Percentiles rank a stretch among this genome's conserved stretches.
Conservation (phyloP, 768 basidiomycete genomes). For the Suillus paluster region DNA sequence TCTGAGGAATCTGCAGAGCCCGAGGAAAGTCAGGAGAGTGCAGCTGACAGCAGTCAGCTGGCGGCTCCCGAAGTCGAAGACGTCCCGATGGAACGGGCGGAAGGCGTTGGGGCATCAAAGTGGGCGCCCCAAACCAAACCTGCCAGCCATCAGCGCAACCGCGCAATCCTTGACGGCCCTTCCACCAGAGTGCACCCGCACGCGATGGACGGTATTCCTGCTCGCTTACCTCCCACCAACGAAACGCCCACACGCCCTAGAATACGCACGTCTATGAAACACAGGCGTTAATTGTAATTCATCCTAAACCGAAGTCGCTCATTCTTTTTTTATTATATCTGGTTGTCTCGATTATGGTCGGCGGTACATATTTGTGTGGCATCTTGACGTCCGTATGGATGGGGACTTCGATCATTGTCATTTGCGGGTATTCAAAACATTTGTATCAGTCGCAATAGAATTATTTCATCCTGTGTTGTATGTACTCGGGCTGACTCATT, state of each 20-base stretch:
- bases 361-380: slow-evolving; percentile 4
- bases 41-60: slow-evolving; percentile 26
- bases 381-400: slow-evolving; percentile 6
- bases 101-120: slow-evolving; percentile 31
- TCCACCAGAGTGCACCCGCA: slow-evolving; percentile 28
- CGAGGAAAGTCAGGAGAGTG: slow-evolving; percentile 33
- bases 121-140: slow-evolving; percentile 32
- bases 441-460: slow-evolving; percentile 5
- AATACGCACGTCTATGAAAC: slow-evolving; percentile 44
- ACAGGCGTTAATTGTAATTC: slow-evolving; percentile 31
- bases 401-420: slow-evolving; percentile 7
- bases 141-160: slow-evolving; percentile 19
- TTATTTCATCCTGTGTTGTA: neutral
- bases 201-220: slow-evolving; percentile 37
- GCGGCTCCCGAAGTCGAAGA: slow-evolving; percentile 35
- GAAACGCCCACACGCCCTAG: slow-evolving; percentile 70
- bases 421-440: slow-evolving; percentile 5
- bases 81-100: slow-evolving; percentile 36
- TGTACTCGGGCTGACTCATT: neutral
- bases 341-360: neutral
- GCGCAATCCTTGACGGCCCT: slow-evolving; percentile 24
- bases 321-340: slow-evolving; percentile 7
- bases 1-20: slow-evolving; percentile 37
- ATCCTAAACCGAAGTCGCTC: neutral
- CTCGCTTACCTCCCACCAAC: slow-evolving; percentile 42